Base-by-base conservation (phyloP, 805 yeast genomes). In the Cyberlindnera galapagoensis region DNA sequence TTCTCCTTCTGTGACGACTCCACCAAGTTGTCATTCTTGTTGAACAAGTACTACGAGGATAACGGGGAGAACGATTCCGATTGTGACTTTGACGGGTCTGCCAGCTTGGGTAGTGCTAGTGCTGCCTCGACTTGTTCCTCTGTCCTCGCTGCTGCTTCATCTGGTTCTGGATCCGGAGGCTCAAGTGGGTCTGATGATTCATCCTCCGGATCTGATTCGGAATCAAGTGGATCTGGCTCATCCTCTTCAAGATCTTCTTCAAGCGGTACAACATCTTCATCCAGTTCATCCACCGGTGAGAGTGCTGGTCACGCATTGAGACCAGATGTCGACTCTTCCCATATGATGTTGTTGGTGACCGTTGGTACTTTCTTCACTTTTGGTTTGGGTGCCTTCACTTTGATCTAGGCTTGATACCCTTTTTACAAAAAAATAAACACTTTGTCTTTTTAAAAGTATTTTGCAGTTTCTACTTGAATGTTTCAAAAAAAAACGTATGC, bases 51-150 rank as follows among this genome's bases (percentile, higher is more conserved):
- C 66, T 82, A 80, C 59, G 59, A 59, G 34, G 63, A 60, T 24
- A 63, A 78, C 43, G 67, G 64, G 42, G 54, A 56, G 31, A 41
- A 46, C 30, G 35, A 56, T 2, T 57, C 71, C 31, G 88, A 81
- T 36, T 84, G 94, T 63, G 74, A 72, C 56, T 84, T 81, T 57
- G 54, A 54, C 35, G 90, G 94, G 34, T 68, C 79, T 36, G 92
- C 88, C 21, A 49, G 57, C 24, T 49, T 67, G 28, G 67, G 69
- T 37, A 34, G 51, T 13, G 51, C 50, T 8, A 34, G 47, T 9
- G 30, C 37, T 21, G 35, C 58, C 13, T 36, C 49, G 15, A 36
- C 57, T 27, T 38, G 47, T 22, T 52, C 59, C 15, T 50, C 67
- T 18, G 48, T 65, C 22, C 60, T 69, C 44, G 40, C 62, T 26